Conservation (phyloP, 768 basidiomycete species). For the Lactarius indigo region DNA sequence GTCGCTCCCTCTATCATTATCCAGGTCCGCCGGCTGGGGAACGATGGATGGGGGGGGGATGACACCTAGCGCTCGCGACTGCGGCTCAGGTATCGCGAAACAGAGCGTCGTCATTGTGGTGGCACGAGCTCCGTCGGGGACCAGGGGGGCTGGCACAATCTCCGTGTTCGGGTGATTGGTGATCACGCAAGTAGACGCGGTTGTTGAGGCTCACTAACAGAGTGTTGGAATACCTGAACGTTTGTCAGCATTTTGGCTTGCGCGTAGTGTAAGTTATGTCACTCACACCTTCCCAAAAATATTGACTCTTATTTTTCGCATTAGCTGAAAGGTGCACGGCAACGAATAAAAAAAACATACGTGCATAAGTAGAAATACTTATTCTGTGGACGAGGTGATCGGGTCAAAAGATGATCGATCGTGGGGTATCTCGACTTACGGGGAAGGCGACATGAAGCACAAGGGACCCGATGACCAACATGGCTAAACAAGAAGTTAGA, state of each 20-base stretch:
- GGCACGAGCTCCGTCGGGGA: background rate
- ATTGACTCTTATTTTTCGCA: background rate
- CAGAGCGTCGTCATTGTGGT: background rate
- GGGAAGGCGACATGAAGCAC: background rate
- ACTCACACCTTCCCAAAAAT: background rate
- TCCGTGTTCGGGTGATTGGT: background rate
- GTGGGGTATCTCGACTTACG: background rate
- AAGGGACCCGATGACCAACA: background rate
- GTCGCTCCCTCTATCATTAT: background rate
- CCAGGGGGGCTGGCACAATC: background rate
- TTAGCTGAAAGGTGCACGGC: background rate
- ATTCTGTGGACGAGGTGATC: background rate
- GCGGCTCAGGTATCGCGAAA: background rate
- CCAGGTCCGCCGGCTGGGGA: background rate
- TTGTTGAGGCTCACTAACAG: background rate
- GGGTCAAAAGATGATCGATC: background rate
- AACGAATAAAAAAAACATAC: background rate
- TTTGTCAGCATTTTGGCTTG: background rate
- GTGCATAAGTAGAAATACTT: background rate
- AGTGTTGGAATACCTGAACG: background rate
- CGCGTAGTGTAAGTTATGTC: background rate
- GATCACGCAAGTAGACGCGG: background rate
- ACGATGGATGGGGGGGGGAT: background rate
- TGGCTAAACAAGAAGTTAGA: background rate
- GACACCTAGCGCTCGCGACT: background rate